These are phyloP conservation scores for Diaporthe citri DNA, from an alignment of 2,329 filamentous ascomycete genomes.

Conservation along the genomic window DNA sequence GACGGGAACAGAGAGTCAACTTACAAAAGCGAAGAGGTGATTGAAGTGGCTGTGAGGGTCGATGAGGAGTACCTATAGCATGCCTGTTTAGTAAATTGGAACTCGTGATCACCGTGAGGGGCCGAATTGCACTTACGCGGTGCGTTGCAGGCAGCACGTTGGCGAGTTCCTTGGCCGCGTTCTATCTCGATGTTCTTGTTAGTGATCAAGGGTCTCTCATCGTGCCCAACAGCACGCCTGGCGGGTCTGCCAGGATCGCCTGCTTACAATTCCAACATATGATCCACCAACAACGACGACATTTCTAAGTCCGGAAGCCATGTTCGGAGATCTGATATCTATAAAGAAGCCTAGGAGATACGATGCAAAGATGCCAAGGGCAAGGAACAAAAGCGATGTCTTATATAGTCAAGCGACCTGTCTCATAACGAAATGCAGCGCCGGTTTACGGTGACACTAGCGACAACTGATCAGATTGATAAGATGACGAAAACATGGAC, in stretches of 20 bases:
- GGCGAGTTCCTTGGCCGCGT: conserved; percentile 52
- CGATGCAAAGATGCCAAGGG: neutral
- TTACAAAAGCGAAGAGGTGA: conserved; percentile 60
- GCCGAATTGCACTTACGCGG: conserved; percentile 44
- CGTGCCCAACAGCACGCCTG: neutral
- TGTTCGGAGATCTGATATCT: conserved; percentile 18
- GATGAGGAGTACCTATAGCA: conserved; percentile 53
- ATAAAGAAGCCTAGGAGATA: neutral
- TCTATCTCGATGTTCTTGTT: conserved; percentile 39
- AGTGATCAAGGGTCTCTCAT: neutral
- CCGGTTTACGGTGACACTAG: neutral
- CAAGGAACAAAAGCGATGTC: neutral
- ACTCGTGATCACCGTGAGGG: neutral
- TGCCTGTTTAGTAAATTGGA: neutral
- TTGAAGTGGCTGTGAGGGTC: conserved; percentile 65
- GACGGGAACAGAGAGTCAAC: neutral
- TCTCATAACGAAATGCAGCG: conserved; percentile 11
- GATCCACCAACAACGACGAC: conserved; percentile 61
- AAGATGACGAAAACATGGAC: conserved; percentile 30
- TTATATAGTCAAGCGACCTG: conserved; percentile 30
- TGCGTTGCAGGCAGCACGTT: conserved; percentile 53
- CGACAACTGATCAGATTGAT: conserved; percentile 37
- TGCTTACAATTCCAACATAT: conserved; percentile 56
- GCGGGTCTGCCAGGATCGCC: neutral
- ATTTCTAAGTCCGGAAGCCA: conserved; percentile 49